Percentiles rank a stretch among this genome's conserved stretches.
Conservation (phyloP, 257 asterid species). For the Ilex aquifolium region DNA sequence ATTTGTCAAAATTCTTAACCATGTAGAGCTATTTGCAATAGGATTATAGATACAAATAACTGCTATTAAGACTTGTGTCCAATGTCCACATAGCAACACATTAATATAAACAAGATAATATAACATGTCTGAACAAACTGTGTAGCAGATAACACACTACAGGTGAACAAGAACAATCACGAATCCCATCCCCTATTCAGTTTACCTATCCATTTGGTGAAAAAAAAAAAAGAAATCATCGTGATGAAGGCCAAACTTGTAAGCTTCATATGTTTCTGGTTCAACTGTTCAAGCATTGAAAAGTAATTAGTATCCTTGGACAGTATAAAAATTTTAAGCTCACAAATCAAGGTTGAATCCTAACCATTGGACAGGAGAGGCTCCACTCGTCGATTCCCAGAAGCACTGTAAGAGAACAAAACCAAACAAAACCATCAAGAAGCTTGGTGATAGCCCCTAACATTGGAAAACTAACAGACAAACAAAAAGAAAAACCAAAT, state of each 20-base stretch:
- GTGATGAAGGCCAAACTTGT: conserved; percentile 48
- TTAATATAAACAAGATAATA: neutral
- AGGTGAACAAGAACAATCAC: neutral
- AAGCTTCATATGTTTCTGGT: conserved; percentile 58
- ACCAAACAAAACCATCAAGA: no score
- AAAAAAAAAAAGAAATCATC: neutral
- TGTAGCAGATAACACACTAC: no score
- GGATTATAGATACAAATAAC: no score
- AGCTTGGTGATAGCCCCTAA: neutral
- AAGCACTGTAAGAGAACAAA: conserved; percentile 46
- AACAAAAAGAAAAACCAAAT: neutral
- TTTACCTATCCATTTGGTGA: neutral
- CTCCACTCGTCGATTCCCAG: conserved; percentile 53
- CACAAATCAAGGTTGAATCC: conserved; percentile 14
- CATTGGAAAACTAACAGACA: neutral
- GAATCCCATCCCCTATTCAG: neutral
- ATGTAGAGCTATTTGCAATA: no score
- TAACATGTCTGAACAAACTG: neutral
- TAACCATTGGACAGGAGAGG: conserved; percentile 76
- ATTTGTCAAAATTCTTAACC: no score
- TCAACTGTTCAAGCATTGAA: conserved; percentile 49
- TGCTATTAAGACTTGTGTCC: no score
- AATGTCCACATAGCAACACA: no score
- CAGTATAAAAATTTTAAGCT: neutral
- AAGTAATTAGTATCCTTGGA: conserved; percentile 7